phyloP scores from a whole-genome alignment of 768 basidiomycete genomes.

The Tephrocybe sp. region DNA sequence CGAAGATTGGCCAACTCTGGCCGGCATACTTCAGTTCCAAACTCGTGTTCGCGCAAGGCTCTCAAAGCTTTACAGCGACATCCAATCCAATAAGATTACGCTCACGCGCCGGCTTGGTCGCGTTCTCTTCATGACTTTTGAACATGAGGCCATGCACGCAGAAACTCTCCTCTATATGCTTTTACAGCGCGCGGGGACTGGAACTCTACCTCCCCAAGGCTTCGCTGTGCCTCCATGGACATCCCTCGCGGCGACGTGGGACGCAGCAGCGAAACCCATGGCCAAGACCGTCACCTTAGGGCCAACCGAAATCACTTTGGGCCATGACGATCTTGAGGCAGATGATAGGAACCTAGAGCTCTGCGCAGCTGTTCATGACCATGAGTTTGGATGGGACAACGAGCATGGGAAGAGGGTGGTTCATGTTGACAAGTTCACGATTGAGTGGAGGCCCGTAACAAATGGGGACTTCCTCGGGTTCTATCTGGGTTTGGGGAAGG shows the following conservation, averaged over 20 bases:
- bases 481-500: slow-evolving; percentile 44
- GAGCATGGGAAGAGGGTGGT: slow-evolving; percentile 71
- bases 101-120: slow-evolving; percentile 69
- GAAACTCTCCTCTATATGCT: slow-evolving; percentile 98
- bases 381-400: slow-evolving; percentile 95
- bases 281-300: slow-evolving; percentile 52
- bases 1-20: slow-evolving; percentile 83
- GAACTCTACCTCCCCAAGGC: slow-evolving; percentile 75
- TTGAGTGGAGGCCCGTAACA: slow-evolving; percentile 84
- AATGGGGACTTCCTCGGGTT: slow-evolving; percentile 84
- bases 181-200: slow-evolving; percentile 72
- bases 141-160: slow-evolving; percentile 87
- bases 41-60: slow-evolving; percentile 76
- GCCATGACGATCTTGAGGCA: slow-evolving; percentile 80
- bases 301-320: slow-evolving; percentile 58
- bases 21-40: slow-evolving; percentile 72
- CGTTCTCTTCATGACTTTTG: slow-evolving; percentile 86
- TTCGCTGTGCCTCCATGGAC: slow-evolving; percentile 76
- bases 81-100: slow-evolving; percentile 46
- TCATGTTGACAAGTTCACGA: slow-evolving; percentile 65
- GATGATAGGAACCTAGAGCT: slow-evolving; percentile 47
- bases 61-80: slow-evolving; percentile 65
- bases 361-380: slow-evolving; percentile 38
- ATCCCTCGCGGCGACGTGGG: slow-evolving; percentile 46
- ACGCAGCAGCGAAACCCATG: slow-evolving; percentile 40